Evolutionary conservation across 192 early-diverging fungal species (phyloP).

Genomic region (Powellomyces hirtus): DNA sequence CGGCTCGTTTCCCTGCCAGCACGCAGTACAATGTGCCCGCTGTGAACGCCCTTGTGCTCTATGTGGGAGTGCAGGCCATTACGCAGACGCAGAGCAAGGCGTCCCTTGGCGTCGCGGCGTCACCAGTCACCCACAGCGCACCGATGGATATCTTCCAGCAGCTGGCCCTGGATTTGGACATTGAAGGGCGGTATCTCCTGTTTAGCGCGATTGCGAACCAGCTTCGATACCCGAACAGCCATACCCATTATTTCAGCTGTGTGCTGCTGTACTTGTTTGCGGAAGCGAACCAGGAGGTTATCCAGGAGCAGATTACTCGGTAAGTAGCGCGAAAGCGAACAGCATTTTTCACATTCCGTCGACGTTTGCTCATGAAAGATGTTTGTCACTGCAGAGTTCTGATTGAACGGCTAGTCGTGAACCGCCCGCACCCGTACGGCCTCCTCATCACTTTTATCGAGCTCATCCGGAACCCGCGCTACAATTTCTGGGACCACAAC

Average conservation of each 20-base stretch:
- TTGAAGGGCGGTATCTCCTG: slow-evolving; percentile 84
- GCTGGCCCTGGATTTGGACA: slow-evolving; percentile 71
- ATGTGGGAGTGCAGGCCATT: slow-evolving; percentile 81
- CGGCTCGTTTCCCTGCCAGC: slow-evolving; percentile 31
- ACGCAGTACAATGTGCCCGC: slow-evolving; percentile 73
- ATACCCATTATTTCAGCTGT: slow-evolving; percentile 92
- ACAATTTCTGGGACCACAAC: slow-evolving; percentile 72
- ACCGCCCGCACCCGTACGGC: slow-evolving; percentile 97
- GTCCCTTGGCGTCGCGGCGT: slow-evolving; percentile 35
- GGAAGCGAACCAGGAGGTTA: slow-evolving; percentile 69
- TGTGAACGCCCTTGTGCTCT: slow-evolving; percentile 86
- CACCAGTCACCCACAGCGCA: slow-evolving; percentile 57
- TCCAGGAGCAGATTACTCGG: slow-evolving; percentile 93
- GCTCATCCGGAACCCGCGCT: slow-evolving; percentile 86
- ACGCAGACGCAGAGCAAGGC: slow-evolving; percentile 39
- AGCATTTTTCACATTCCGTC: background rate
- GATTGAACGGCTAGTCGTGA: slow-evolving; percentile 92
- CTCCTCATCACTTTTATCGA: slow-evolving; percentile 97
- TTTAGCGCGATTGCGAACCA: slow-evolving; percentile 93
- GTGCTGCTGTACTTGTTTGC: slow-evolving; percentile 85
- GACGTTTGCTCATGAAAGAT: background rate
- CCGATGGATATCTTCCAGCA: slow-evolving; percentile 83
- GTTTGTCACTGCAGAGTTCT: slow-evolving; percentile 62
- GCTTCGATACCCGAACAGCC: slow-evolving; percentile 94
- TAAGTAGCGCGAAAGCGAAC: slow-evolving; percentile 25